These are phyloP conservation scores for Scleroderma bovista DNA, from an alignment of 768 basidiomycete genomes.

Conservation along the genomic window DNA sequence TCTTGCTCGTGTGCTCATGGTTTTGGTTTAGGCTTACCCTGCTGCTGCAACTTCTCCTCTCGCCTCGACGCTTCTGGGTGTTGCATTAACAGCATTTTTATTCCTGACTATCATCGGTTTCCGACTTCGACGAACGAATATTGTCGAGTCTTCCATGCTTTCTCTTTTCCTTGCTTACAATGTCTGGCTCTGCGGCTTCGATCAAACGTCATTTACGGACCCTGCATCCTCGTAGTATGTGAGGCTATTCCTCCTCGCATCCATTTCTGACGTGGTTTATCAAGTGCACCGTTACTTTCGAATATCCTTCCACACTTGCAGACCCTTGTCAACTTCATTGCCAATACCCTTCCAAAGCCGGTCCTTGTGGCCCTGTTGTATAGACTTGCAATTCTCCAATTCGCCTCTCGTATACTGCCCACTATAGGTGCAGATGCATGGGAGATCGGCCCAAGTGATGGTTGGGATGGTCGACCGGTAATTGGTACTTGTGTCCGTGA, in stretches of 20 bases:
- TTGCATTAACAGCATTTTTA: constrained; percentile 79
- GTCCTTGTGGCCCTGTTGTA: constrained; percentile 76
- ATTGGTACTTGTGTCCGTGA: constrained; percentile 1
- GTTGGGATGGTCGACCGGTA: constrained; percentile 72
- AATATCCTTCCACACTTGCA: constrained; percentile 81
- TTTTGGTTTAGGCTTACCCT: constrained; percentile 60
- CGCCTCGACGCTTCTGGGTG: constrained; percentile 84
- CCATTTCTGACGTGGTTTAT: constrained; percentile 6
- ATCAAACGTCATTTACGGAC: constrained; percentile 66
- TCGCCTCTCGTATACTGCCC: constrained; percentile 77
- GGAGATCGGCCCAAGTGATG: constrained; percentile 62
- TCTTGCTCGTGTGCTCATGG: constrained; percentile 6
- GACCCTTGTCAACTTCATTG: constrained; percentile 73
- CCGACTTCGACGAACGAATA: constrained; percentile 80
- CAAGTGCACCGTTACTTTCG: constrained; percentile 66
- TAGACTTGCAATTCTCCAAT: constrained; percentile 73
- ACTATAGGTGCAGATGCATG: constrained; percentile 80
- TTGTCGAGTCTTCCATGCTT: constrained; percentile 86
- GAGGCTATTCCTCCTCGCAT: not conserved
- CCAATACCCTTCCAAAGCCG: constrained; percentile 82
- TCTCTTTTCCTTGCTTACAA: constrained; percentile 88
- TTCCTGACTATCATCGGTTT: constrained; percentile 94
- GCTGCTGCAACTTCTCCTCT: constrained; percentile 78
- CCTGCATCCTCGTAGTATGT: constrained; percentile 75
- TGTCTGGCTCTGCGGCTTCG: constrained; percentile 84